These are phyloP conservation scores for Stagonosporopsis vannaccii DNA, from an alignment of 2,329 filamentous ascomycete species.

Conservation along the genomic window DNA sequence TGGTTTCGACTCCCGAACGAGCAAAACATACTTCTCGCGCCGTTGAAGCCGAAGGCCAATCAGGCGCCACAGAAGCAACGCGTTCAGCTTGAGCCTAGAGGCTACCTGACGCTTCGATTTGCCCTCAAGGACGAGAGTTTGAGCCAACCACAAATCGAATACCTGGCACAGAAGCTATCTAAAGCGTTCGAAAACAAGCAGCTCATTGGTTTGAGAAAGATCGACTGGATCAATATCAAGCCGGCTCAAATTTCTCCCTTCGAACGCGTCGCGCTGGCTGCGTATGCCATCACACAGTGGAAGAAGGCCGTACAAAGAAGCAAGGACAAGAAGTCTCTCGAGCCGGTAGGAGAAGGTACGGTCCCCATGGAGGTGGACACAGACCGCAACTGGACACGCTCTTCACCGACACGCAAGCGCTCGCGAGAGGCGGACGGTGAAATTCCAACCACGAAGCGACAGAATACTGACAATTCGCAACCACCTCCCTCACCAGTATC, in stretches of 20 bases:
- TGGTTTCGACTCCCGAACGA: slow-evolving; percentile 39
- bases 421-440: slow-evolving; percentile 22
- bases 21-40: slow-evolving; percentile 42
- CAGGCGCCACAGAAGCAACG: slow-evolving; percentile 14
- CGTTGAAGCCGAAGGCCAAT: slow-evolving; percentile 27
- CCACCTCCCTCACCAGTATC: slow-evolving; percentile 40
- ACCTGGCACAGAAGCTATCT: slow-evolving; percentile 34
- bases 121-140: slow-evolving; percentile 36
- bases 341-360: neutral
- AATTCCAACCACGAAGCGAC: slow-evolving; percentile 28
- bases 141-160: slow-evolving; percentile 42
- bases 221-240: slow-evolving; percentile 44
- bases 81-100: slow-evolving; percentile 25
- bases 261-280: slow-evolving; percentile 34
- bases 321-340: slow-evolving; percentile 17
- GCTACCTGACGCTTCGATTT: slow-evolving; percentile 44
- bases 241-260: slow-evolving; percentile 35
- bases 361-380: slow-evolving; percentile 5
- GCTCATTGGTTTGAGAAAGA: slow-evolving; percentile 34
- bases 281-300: slow-evolving; percentile 40
- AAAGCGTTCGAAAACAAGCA: slow-evolving; percentile 40
- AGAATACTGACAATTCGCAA: slow-evolving; percentile 24
- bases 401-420: slow-evolving; percentile 29
- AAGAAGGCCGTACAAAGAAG: slow-evolving; percentile 33
- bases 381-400: slow-evolving; percentile 1